Evolutionary conservation across 2,329 filamentous ascomycete species (phyloP).

Genomic region (Monosporascus ibericus): DNA sequence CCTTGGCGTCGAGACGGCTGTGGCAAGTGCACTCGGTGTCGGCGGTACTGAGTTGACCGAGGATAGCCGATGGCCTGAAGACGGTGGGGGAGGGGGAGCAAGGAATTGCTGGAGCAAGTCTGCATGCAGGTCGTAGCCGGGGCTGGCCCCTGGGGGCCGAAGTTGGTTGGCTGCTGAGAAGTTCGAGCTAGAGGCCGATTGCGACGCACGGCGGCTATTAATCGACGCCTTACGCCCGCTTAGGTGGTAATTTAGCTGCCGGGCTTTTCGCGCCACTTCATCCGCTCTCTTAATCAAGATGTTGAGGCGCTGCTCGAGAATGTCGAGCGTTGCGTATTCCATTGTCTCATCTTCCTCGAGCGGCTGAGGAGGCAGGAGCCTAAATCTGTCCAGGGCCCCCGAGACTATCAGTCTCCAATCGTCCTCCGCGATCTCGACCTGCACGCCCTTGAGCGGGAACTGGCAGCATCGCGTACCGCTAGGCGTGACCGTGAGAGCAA

Average conservation of each 20-base stretch:
- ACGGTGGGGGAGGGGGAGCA: slow-evolving; percentile 20
- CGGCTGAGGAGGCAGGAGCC: slow-evolving; percentile 70
- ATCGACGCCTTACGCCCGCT: slow-evolving; percentile 72
- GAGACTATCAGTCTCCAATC: slow-evolving; percentile 81
- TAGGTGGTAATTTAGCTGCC: slow-evolving; percentile 75
- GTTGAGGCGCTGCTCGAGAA: slow-evolving; percentile 71
- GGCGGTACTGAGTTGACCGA: slow-evolving; percentile 23
- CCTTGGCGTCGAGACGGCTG: slow-evolving; percentile 22
- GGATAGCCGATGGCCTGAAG: slow-evolving; percentile 19
- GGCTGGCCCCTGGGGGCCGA: slow-evolving; percentile 23
- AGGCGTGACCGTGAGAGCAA: slow-evolving; percentile 62
- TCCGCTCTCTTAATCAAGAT: slow-evolving; percentile 77
- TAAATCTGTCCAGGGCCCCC: slow-evolving; percentile 68
- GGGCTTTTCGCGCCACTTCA: slow-evolving; percentile 55
- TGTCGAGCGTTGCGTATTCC: slow-evolving; percentile 77
- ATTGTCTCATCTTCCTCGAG: slow-evolving; percentile 82
- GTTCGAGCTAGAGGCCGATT: slow-evolving; percentile 28
- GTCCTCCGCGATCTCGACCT: slow-evolving; percentile 81
- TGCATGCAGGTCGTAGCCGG: slow-evolving; percentile 42
- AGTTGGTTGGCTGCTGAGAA: slow-evolving; percentile 30
- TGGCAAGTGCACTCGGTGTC: slow-evolving; percentile 22
- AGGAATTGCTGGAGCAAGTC: slow-evolving; percentile 51
- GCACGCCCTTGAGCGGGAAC: slow-evolving; percentile 73
- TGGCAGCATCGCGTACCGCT: slow-evolving; percentile 70
- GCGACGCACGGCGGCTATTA: slow-evolving; percentile 50